Evolutionary conservation across 768 basidiomycete genomes (phyloP).

Genomic region (Lanmaoa rubissima): DNA sequence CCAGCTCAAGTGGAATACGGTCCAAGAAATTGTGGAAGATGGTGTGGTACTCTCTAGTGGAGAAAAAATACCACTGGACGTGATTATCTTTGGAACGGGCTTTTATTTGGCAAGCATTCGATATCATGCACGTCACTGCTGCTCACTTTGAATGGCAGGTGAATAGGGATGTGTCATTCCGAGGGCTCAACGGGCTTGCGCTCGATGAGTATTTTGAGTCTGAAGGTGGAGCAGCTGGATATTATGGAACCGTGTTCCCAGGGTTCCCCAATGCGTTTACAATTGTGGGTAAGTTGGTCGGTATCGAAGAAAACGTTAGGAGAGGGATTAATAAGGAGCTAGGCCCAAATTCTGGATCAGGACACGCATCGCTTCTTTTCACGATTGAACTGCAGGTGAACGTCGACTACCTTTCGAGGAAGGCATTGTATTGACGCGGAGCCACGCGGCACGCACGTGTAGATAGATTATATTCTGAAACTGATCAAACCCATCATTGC

Average conservation of each 20-base stretch:
- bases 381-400: background rate
- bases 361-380: background rate
- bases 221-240: conserved; percentile 25
- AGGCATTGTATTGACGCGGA: background rate
- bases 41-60: background rate
- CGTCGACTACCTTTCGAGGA: background rate
- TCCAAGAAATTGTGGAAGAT: background rate
- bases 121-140: background rate
- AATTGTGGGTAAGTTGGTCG: background rate
- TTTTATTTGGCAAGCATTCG: conserved; percentile 5
- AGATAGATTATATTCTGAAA: background rate
- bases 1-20: conserved; percentile 33
- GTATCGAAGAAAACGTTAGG: background rate
- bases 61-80: background rate
- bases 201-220: background rate
- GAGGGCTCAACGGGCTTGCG: background rate
- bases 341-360: conserved; percentile 2
- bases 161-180: background rate
- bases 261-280: conserved; percentile 17
- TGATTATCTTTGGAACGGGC: conserved; percentile 2
- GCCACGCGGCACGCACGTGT: conserved; percentile 6
- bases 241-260: conserved; percentile 51
- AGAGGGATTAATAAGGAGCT: background rate
- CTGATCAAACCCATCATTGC: conserved; percentile 1
- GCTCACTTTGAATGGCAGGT: background rate